Evolutionary conservation across 2,329 filamentous ascomycete species (phyloP).

Genomic region (Epichloe amarillans): DNA sequence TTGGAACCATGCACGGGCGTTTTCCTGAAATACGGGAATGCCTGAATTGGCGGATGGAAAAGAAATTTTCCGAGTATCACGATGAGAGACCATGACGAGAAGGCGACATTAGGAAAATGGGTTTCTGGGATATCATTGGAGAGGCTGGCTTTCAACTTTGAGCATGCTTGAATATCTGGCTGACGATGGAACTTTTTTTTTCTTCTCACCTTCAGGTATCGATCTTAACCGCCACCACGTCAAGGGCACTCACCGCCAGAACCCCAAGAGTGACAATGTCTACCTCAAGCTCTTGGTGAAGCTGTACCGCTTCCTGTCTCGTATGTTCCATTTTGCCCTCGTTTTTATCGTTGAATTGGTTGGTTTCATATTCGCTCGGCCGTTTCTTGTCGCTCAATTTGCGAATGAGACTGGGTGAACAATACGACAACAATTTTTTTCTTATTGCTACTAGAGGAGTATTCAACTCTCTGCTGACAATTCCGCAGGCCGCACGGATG

Average conservation of each 20-base stretch:
- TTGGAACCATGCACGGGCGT: slow-evolving; percentile 7
- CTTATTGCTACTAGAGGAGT: background rate
- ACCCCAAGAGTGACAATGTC: slow-evolving; percentile 96
- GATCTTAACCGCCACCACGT: slow-evolving; percentile 60
- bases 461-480: slow-evolving; percentile 2
- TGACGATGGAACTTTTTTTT: slow-evolving; percentile 38
- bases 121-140: background rate
- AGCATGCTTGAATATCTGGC: slow-evolving; percentile 53
- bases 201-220: slow-evolving; percentile 40
- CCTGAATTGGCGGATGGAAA: background rate
- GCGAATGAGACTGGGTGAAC: background rate
- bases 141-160: slow-evolving; percentile 21
- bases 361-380: too few species aligned
- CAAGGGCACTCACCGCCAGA: slow-evolving; percentile 70
- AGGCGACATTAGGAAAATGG: background rate
- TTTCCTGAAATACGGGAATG: slow-evolving; percentile 9
- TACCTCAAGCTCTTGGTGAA: slow-evolving; percentile 96
- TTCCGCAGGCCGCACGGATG: slow-evolving; percentile 73
- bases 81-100: background rate
- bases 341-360: slow-evolving; percentile 22
- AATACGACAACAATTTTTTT: background rate
- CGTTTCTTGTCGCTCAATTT: background rate
- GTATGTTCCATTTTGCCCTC: slow-evolving; percentile 35
- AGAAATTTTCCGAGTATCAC: background rate
- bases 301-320: slow-evolving; percentile 92